Percentiles rank a stretch among this genome's conserved stretches.
These are phyloP conservation scores for Malania oleifera DNA, from an alignment of 164 flowering plant species.

Conservation along the genomic window DNA sequence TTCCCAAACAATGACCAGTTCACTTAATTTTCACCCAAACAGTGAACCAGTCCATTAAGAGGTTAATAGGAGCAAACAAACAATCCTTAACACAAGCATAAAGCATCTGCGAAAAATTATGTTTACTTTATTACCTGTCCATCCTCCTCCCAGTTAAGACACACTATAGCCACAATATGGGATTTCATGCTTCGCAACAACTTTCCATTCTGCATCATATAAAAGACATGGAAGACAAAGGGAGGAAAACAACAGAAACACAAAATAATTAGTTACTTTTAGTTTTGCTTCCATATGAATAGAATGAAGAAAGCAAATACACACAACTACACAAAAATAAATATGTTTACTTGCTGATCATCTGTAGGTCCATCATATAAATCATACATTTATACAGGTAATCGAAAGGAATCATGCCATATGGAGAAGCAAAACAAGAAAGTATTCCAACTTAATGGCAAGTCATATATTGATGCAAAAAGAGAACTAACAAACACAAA, in stretches of 20 bases:
- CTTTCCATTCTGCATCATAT: conserved; percentile 71
- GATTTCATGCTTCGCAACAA: conserved; percentile 71
- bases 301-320: neutral
- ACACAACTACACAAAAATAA: neutral
- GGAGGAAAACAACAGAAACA: neutral
- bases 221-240: neutral
- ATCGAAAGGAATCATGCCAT: neutral
- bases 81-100: neutral
- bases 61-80: neutral
- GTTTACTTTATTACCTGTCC: conserved; percentile 17
- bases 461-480: neutral
- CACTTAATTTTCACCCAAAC: too few relatives aligned
- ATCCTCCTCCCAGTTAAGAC: conserved; percentile 92
- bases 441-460: too few relatives aligned
- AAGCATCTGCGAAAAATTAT: neutral
- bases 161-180: conserved; percentile 67
- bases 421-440: neutral
- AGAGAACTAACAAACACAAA: neutral
- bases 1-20: too few relatives aligned
- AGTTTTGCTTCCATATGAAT: neutral
- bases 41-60: too few relatives aligned
- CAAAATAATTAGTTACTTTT: neutral
- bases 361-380: neutral
- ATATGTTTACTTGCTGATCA: neutral
- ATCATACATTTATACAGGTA: neutral